These are phyloP conservation scores for Plantago lanceolata DNA, from an alignment of 305 asterid genomes.

Conservation along the genomic window DNA sequence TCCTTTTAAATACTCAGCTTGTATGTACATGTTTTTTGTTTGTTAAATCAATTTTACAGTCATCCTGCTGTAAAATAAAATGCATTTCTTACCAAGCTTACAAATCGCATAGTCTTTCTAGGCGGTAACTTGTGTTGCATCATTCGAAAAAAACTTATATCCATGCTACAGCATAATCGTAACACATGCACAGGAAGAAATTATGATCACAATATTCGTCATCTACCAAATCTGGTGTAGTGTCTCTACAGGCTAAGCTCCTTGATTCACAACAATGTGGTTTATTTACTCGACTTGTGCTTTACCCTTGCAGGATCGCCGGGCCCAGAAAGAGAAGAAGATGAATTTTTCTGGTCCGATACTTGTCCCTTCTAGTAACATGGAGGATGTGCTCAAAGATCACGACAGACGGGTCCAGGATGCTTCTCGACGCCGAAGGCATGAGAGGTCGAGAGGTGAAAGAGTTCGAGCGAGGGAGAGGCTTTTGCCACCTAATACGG, in stretches of 20 bases:
- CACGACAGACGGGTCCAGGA: conserved; percentile 84
- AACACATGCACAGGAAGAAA: too few species aligned
- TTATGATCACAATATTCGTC: too few species aligned
- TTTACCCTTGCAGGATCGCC: conserved; percentile 36
- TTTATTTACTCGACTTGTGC: not conserved
- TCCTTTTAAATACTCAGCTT: not conserved
- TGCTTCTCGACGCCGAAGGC: conserved; percentile 66
- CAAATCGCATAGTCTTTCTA: not conserved
- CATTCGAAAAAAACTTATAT: not conserved
- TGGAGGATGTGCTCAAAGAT: conserved; percentile 81
- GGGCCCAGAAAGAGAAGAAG: conserved; percentile 39
- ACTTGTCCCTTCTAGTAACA: conserved; percentile 53
- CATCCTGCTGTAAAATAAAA: too few species aligned
- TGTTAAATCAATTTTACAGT: too few species aligned
- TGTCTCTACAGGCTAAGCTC: too few species aligned
- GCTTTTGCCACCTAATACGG: conserved; percentile 26
- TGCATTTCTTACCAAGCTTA: too few species aligned
- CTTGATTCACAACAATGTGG: not conserved
- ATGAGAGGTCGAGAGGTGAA: conserved; percentile 47
- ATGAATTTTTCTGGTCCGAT: conserved; percentile 80
- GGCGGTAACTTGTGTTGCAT: not conserved
- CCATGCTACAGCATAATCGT: not conserved
- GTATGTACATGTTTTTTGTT: not conserved
- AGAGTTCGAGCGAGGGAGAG: conserved; percentile 36
- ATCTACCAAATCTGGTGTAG: too few species aligned